phyloP scores from a whole-genome alignment of 805 yeast species.

The Pichia thaimueangensis region DNA sequence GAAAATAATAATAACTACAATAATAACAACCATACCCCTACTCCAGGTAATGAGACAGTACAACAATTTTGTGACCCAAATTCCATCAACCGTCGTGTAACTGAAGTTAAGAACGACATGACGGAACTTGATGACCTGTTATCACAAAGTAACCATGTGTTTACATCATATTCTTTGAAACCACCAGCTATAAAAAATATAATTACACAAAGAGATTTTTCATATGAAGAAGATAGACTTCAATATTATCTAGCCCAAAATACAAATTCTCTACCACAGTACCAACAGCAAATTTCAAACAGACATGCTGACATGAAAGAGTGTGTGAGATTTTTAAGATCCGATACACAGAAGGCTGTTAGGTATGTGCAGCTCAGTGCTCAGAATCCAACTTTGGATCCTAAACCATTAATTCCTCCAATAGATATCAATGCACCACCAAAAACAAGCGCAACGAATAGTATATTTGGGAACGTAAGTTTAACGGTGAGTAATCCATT shows the following conservation, averaged over 20 bases:
- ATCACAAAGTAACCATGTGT: slow-evolving; percentile 25
- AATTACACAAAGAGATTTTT: slow-evolving; percentile 45
- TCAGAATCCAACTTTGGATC: slow-evolving; percentile 19
- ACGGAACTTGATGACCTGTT: slow-evolving; percentile 9
- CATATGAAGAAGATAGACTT: slow-evolving; percentile 47
- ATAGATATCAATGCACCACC: neutral
- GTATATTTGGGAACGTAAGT: slow-evolving; percentile 3
- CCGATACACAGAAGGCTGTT: slow-evolving; percentile 45
- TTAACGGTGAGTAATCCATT: slow-evolving; percentile 9
- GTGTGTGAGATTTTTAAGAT: slow-evolving; percentile 33
- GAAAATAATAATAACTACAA: slow-evolving; percentile 4
- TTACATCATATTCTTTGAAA: slow-evolving; percentile 44
- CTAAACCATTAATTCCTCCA: slow-evolving; percentile 27
- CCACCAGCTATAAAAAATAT: slow-evolving; percentile 43
- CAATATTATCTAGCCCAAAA: slow-evolving; percentile 38
- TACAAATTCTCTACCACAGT: slow-evolving; percentile 32
- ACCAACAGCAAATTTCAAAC: slow-evolving; percentile 34
- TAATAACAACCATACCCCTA: neutral
- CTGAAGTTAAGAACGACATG: slow-evolving; percentile 24
- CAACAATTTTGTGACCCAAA: slow-evolving; percentile 9
- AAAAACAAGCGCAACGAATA: neutral
- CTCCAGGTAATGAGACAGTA: neutral
- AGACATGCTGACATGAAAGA: slow-evolving; percentile 43
- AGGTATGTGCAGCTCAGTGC: slow-evolving; percentile 48
- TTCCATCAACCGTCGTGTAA: slow-evolving; percentile 8